Percentiles rank a stretch among this genome's conserved stretches.
These are phyloP conservation scores for Calonectria hongkongensis DNA, from an alignment of 2,329 filamentous ascomycete genomes.

Conservation along the genomic window DNA sequence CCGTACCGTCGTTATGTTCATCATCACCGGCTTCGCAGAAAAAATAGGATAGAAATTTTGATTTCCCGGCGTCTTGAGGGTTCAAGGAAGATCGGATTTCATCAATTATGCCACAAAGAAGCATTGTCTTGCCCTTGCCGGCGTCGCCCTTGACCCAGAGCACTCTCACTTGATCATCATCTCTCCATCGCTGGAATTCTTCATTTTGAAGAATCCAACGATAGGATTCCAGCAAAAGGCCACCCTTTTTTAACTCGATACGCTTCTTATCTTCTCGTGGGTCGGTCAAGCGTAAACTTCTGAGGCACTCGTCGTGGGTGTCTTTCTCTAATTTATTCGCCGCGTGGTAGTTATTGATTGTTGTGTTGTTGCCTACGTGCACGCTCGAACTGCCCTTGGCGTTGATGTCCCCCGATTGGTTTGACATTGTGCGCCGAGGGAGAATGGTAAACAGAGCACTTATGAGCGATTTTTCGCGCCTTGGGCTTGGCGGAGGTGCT, in stretches of 20 bases:
- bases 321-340: not conserved
- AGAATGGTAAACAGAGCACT: too few species aligned
- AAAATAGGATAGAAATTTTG: slow-evolving; percentile 55
- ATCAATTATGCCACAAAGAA: slow-evolving; percentile 62
- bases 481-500: too few species aligned
- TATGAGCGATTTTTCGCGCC: too few species aligned
- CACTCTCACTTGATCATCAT: slow-evolving; percentile 43
- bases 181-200: slow-evolving; percentile 45
- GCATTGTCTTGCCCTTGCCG: slow-evolving; percentile 67
- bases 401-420: too few species aligned
- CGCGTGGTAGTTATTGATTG: not conserved
- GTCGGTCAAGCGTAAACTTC: slow-evolving; percentile 48
- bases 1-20: slow-evolving; percentile 61
- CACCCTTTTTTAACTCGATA: slow-evolving; percentile 60
- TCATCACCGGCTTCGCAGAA: slow-evolving; percentile 66
- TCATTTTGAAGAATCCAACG: slow-evolving; percentile 59
- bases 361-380: not conserved
- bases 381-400: too few species aligned
- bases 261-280: slow-evolving; percentile 59
- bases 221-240: slow-evolving; percentile 57
- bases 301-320: not conserved
- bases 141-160: slow-evolving; percentile 63
- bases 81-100: slow-evolving; percentile 47
- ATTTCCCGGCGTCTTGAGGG: not conserved
- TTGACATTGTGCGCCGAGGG: too few species aligned